Percentiles rank a stretch among this genome's conserved stretches.
These are phyloP conservation scores for Cercospora sp. DNA, from an alignment of 2,329 filamentous ascomycete species.

Conservation along the genomic window DNA sequence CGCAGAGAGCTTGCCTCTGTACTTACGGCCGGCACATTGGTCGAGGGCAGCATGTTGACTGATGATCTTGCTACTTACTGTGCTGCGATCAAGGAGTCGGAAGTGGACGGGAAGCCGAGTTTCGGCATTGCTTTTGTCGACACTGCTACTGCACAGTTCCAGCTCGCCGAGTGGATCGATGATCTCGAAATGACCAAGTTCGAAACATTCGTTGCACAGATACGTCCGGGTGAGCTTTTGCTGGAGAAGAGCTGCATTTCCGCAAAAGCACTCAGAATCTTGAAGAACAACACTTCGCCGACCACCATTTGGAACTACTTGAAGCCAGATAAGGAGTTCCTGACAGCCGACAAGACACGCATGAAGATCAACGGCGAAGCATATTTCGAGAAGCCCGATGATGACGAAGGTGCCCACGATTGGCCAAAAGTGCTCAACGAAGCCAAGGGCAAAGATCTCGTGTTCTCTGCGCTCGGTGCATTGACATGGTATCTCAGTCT, in stretches of 20 bases:
- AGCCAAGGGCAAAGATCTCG: constrained; percentile 72
- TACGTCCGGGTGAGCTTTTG: constrained; percentile 80
- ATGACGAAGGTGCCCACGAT: constrained; percentile 57
- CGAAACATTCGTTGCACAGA: constrained; percentile 94
- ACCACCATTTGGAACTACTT: constrained; percentile 95
- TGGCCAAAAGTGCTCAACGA: constrained; percentile 78
- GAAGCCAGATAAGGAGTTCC: constrained; percentile 85
- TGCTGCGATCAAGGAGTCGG: constrained; percentile 77
- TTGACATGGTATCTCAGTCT: constrained; percentile 79
- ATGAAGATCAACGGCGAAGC: constrained; percentile 76
- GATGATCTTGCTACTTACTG: constrained; percentile 98
- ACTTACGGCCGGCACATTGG: constrained; percentile 85
- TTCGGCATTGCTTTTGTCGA: constrained; percentile 96
- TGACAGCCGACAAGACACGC: constrained; percentile 77
- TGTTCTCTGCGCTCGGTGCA: constrained; percentile 90
- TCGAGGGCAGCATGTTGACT: constrained; percentile 95
- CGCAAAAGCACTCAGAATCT: constrained; percentile 82
- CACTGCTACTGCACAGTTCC: constrained; percentile 93
- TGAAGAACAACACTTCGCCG: constrained; percentile 92
- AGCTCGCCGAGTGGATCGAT: constrained; percentile 86
- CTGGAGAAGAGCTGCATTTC: constrained; percentile 81
- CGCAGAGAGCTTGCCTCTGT: constrained; percentile 86
- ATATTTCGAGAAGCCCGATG: constrained; percentile 68
- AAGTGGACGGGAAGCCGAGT: constrained; percentile 70
- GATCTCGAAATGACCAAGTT: constrained; percentile 94